These are phyloP conservation scores for Cyathus striatus DNA, from an alignment of 768 basidiomycete species.

Conservation along the genomic window DNA sequence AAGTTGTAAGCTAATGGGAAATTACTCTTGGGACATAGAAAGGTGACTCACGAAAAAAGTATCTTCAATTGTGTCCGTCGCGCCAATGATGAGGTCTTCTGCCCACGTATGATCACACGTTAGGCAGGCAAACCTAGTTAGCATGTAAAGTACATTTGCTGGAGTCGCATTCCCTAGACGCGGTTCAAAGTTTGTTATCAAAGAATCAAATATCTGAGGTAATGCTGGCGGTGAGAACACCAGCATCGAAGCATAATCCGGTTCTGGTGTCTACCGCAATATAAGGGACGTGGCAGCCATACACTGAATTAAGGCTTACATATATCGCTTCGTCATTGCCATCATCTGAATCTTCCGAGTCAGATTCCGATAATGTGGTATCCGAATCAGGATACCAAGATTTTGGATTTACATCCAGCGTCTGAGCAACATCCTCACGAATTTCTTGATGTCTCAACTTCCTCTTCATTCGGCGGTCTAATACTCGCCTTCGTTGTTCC, in stretches of 20 bases:
- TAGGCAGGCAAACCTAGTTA: slow-evolving; percentile 88
- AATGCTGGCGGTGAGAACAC: slow-evolving; percentile 84
- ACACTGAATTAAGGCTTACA: slow-evolving; percentile 27
- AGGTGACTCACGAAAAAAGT: slow-evolving; percentile 85
- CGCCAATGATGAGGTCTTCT: slow-evolving; percentile 87
- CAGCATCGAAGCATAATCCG: slow-evolving; percentile 84
- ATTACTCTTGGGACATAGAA: too few species aligned
- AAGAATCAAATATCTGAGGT: slow-evolving; percentile 72
- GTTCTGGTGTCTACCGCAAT: slow-evolving; percentile 55
- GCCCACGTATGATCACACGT: slow-evolving; percentile 90
- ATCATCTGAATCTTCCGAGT: slow-evolving; percentile 40
- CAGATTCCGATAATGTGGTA: slow-evolving; percentile 35
- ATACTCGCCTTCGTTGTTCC: slow-evolving; percentile 57
- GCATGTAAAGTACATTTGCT: slow-evolving; percentile 86
- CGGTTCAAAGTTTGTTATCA: slow-evolving; percentile 74
- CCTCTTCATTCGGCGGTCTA: slow-evolving; percentile 55
- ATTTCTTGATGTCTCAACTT: slow-evolving; percentile 48
- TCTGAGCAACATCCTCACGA: slow-evolving; percentile 52
- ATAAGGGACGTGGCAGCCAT: slow-evolving; percentile 11
- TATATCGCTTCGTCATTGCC: slow-evolving; percentile 44
- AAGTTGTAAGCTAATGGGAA: too few species aligned
- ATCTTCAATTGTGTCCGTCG: slow-evolving; percentile 89
- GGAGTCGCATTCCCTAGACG: slow-evolving; percentile 75
- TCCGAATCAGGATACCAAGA: slow-evolving; percentile 65
- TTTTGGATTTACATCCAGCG: slow-evolving; percentile 48